Percentiles rank a stretch among this genome's conserved stretches.
Conservation (phyloP, 1,284 basidiomycete species). For the Marasmius tenuissimus region DNA sequence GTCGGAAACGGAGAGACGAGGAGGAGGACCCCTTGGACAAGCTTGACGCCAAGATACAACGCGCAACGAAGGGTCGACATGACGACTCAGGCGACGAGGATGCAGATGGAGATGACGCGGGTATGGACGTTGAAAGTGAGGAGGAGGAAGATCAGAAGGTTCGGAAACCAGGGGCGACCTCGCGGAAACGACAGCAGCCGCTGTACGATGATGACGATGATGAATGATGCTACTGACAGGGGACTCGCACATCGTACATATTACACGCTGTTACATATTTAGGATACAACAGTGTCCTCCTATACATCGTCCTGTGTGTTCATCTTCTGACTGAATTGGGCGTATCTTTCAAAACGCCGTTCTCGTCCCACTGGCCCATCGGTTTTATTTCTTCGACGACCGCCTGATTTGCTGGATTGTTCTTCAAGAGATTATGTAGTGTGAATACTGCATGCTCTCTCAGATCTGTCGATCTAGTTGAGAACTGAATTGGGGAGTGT, state of each 20-base stretch:
- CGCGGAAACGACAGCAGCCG: constrained; percentile 54
- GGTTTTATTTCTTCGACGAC: constrained; percentile 75
- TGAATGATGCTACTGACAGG: constrained; percentile 25
- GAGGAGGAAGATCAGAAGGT: constrained; percentile 66
- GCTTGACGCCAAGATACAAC: constrained; percentile 64
- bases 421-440: constrained; percentile 73
- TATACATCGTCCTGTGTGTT: not conserved
- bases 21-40: constrained; percentile 66
- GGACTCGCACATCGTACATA: not conserved
- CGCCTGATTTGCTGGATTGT: constrained; percentile 78
- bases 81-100: constrained; percentile 30
- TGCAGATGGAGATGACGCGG: constrained; percentile 36
- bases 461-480: constrained; percentile 55
- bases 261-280: not conserved
- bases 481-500: not conserved
- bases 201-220: constrained; percentile 66
- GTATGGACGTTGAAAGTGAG: constrained; percentile 77
- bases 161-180: constrained; percentile 43
- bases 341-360: constrained; percentile 50
- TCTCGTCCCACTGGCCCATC: constrained; percentile 54
- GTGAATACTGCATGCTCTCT: constrained; percentile 89
- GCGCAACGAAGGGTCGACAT: constrained; percentile 40
- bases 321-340: constrained; percentile 22
- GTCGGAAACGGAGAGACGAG: constrained; percentile 37
- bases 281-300: not conserved